Conservation (phyloP, 2,329 filamentous ascomycete species). For the Pyricularia pennisetigena region DNA sequence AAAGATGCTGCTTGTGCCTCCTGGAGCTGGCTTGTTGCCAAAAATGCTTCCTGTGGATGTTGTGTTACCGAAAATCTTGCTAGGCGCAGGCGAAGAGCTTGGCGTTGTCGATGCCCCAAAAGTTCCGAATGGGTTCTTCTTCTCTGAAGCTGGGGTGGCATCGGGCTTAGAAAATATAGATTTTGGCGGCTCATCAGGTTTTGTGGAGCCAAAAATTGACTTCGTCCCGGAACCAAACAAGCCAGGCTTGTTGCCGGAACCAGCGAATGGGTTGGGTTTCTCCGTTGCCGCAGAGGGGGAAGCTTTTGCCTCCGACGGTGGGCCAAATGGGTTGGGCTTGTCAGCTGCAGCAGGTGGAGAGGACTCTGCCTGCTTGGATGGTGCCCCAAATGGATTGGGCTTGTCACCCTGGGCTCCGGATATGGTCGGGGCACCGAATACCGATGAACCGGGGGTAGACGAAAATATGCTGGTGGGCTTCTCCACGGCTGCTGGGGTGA, state of each 20-base stretch:
- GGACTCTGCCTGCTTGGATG: not conserved
- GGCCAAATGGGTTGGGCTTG: not conserved
- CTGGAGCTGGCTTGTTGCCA: not conserved
- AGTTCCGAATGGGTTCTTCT: not conserved
- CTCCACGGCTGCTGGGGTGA: slow-evolving; percentile 23
- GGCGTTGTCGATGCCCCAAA: slow-evolving; percentile 14
- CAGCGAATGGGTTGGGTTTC: not conserved
- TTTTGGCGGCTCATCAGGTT: slow-evolving; percentile 6
- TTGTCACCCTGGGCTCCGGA: not conserved
- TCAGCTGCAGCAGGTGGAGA: not conserved
- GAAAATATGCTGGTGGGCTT: slow-evolving; percentile 25
- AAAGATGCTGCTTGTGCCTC: slow-evolving; percentile 9
- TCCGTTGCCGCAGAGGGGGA: not conserved
- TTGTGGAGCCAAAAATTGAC: not conserved
- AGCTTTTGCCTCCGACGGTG: not conserved
- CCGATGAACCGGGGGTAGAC: slow-evolving; percentile 30
- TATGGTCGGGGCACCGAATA: slow-evolving; percentile 30
- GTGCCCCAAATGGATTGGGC: slow-evolving; percentile 1
- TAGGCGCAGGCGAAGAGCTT: slow-evolving; percentile 14
- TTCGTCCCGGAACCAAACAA: not conserved
- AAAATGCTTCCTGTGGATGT: slow-evolving; percentile 1
- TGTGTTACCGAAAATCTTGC: slow-evolving; percentile 12
- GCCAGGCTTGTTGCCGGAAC: not conserved
- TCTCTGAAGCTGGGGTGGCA: slow-evolving; percentile 4
- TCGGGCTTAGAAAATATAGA: slow-evolving; percentile 15